phyloP scores from a whole-genome alignment of 1,284 basidiomycete species.

The Cerioporus squamosus region DNA sequence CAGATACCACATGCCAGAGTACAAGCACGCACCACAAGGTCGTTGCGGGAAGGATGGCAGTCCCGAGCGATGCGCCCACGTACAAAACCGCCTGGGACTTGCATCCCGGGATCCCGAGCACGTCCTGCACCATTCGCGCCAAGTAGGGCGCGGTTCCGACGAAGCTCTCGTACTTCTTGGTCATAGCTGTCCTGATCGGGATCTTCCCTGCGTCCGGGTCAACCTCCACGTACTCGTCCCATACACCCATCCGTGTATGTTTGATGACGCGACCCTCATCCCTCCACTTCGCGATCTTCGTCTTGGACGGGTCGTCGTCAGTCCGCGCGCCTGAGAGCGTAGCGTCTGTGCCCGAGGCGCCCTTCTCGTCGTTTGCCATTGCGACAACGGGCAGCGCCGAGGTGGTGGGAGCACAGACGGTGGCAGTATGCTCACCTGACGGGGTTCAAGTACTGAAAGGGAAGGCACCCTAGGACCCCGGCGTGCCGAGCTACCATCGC shows the following conservation, averaged over 20 bases:
- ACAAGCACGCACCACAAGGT: slow-evolving; percentile 51
- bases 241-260: slow-evolving; percentile 66
- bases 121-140: slow-evolving; percentile 66
- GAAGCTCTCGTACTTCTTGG: slow-evolving; percentile 50
- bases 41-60: slow-evolving; percentile 65
- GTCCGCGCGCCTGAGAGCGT: background rate
- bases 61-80: slow-evolving; percentile 46
- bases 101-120: slow-evolving; percentile 56
- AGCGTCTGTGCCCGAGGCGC: background rate
- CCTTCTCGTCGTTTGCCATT: background rate
- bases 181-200: slow-evolving; percentile 43
- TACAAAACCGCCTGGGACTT: slow-evolving; percentile 52
- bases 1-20: background rate
- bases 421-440: too few species aligned
- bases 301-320: too few species aligned
- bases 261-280: slow-evolving; percentile 41
- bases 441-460: too few species aligned
- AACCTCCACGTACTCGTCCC: slow-evolving; percentile 73
- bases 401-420: too few species aligned
- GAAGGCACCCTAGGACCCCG: too few species aligned
- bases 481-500: too few species aligned
- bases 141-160: slow-evolving; percentile 58
- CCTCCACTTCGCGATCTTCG: too few species aligned
- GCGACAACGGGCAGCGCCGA: background rate
- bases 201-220: slow-evolving; percentile 40